A percentile compares a stretch with the other conserved stretches of the same genome.
Evolutionary conservation across 371 early-diverging fungal species (phyloP).

Genomic region (Rhizopus arrhizus): DNA sequence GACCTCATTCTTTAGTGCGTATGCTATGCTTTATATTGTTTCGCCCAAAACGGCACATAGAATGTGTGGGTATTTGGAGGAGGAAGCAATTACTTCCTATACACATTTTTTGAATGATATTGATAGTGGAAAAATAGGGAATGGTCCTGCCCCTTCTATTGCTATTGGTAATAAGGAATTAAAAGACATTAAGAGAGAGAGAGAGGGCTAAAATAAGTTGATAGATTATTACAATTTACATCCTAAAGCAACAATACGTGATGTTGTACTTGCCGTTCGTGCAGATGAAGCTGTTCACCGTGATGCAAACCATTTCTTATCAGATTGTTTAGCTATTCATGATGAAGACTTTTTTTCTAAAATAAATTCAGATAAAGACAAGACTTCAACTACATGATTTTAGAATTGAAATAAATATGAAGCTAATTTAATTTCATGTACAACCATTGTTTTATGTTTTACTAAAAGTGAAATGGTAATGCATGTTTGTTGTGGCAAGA

Average conservation of each 20-base stretch:
- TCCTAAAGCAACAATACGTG: conserved; percentile 80
- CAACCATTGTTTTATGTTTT: no score
- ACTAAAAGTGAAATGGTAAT: no score
- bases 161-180: conserved; percentile 57
- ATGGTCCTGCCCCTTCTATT: conserved; percentile 71
- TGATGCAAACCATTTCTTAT: conserved; percentile 91
- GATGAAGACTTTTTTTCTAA: conserved; percentile 26
- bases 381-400: no score
- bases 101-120: conserved; percentile 90
- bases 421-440: no score
- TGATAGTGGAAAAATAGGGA: conserved; percentile 73
- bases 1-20: conserved; percentile 90
- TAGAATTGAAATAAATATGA: no score
- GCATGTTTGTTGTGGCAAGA: no score
- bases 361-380: conserved; percentile 1
- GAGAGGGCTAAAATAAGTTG: neutral
- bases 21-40: conserved; percentile 81
- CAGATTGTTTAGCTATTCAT: conserved; percentile 55
- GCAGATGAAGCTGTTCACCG: conserved; percentile 96
- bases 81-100: conserved; percentile 94
- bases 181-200: neutral
- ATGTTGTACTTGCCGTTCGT: conserved; percentile 94
- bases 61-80: conserved; percentile 77
- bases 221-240: conserved; percentile 88
- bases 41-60: conserved; percentile 88